Evolutionary conservation across 2,329 filamentous ascomycete genomes (phyloP), one percentile per base, ranked within the genome.

Genomic region (Akanthomyces uredinophilus): DNA sequence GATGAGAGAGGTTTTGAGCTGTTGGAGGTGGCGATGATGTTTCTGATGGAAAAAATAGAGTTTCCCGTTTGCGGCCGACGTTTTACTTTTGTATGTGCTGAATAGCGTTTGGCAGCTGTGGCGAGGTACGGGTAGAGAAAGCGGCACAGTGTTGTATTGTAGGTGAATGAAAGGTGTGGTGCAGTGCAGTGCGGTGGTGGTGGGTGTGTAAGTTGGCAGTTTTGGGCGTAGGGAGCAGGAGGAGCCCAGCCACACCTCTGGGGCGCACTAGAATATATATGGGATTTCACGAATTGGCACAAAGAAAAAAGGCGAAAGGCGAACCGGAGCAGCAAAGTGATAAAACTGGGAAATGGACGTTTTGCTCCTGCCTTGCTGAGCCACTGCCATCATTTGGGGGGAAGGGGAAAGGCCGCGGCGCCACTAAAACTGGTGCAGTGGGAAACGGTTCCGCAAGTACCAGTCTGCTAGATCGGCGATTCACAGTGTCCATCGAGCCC

Each of bases 191-290:
- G n/a, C n/a, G n/a, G n/a, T 22, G 39, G 41, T 55, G 18, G 27
- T 47, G 43, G n/a, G 32, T 6, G 32, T 35, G 32, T 35, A 35
- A 35, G 32, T 35, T 35, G 32, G 32, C 32, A 35, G 32, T 35
- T 35, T 29, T 5, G 32, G 32, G 32, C 10, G 32, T 46, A 24
- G 27, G 53, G 46, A 18, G 53, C 20, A 35, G 27, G 24, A 32
- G 27, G 11, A 37, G n/a, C 41, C 18, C 44, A 60, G 57, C 57
- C 57, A 60, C 57, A 60, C 27, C 8, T 52, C 47, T 60, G 37
- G 44, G 57, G 57, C 43, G 57, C 47, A 50, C 24, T 39, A 49
- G 27, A 44, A 44, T 52, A 51, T 60, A 60, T 60, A 60, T 60
- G 57, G 47, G 20, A 59, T 59, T 59, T 51, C 11, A 16, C 22